Conservation (phyloP, 1,284 basidiomycete genomes). For the Melampsora occidentalis region DNA sequence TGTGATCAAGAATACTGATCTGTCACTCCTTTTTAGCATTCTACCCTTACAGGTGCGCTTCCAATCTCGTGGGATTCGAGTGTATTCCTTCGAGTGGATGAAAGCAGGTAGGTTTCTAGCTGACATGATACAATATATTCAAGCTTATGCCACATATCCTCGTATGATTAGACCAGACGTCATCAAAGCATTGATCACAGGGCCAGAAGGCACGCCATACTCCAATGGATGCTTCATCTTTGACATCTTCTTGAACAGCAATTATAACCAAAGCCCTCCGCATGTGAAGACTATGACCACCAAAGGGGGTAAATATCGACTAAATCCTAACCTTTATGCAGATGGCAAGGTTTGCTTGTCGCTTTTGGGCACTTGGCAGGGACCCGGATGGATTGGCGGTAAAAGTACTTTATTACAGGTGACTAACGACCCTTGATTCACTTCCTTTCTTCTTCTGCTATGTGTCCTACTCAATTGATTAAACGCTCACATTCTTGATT, state of each 20-base stretch:
- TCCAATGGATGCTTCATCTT: conserved; percentile 60
- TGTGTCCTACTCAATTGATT: neutral
- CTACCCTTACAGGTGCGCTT: conserved; percentile 22
- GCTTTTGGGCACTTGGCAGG: conserved; percentile 70
- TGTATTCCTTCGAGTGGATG: conserved; percentile 39
- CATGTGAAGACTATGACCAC: conserved; percentile 88
- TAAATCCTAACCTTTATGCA: conserved; percentile 86
- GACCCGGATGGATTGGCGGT: conserved; percentile 82
- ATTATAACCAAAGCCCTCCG: conserved; percentile 75
- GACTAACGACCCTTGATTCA: neutral
- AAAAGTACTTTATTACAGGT: conserved; percentile 79
- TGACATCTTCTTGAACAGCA: conserved; percentile 81
- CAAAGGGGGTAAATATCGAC: conserved; percentile 78
- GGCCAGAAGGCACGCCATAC: conserved; percentile 43
- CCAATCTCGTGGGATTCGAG: conserved; percentile 32
- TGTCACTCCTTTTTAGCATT: neutral
- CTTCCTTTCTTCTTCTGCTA: conserved; percentile 20
- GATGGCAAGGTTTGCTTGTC: conserved; percentile 88
- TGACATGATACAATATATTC: neutral
- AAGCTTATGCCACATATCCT: neutral
- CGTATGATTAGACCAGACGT: conserved; percentile 22
- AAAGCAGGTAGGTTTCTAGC: conserved; percentile 6
- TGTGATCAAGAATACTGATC: neutral
- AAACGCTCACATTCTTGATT: conserved; percentile 27
- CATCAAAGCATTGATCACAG: conserved; percentile 33